Conservation (phyloP, 768 basidiomycete genomes). For the Lyophyllum atratum region DNA sequence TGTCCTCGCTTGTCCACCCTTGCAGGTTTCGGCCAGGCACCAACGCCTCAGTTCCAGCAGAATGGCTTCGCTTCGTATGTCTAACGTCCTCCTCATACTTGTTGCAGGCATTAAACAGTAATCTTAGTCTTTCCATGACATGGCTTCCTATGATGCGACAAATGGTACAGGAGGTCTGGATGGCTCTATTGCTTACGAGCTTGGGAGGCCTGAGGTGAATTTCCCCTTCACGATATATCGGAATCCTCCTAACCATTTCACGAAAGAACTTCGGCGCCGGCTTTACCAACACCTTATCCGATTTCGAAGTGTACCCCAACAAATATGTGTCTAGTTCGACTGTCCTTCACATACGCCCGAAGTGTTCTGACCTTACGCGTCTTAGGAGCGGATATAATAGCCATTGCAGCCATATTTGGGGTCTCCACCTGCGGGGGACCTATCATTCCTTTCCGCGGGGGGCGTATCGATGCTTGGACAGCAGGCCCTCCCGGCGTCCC, state of each 20-base stretch:
- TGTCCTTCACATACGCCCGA: not conserved
- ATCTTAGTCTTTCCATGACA: slow-evolving; percentile 50
- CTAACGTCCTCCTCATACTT: not conserved
- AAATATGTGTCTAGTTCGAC: slow-evolving; percentile 45
- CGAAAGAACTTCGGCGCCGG: slow-evolving; percentile 49
- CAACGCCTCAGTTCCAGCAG: slow-evolving; percentile 36
- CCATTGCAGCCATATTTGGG: slow-evolving; percentile 37
- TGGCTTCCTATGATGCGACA: slow-evolving; percentile 46
- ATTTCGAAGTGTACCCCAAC: slow-evolving; percentile 43
- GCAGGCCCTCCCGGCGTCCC: slow-evolving; percentile 45
- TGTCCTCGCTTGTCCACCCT: slow-evolving; percentile 29
- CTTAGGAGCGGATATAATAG: slow-evolving; percentile 47
- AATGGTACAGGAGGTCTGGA: slow-evolving; percentile 53
- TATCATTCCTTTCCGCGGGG: slow-evolving; percentile 40
- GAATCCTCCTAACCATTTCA: not conserved
- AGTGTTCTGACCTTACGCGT: not conserved
- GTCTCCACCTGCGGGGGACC: slow-evolving; percentile 50
- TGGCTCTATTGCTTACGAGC: slow-evolving; percentile 50
- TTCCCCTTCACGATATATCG: not conserved
- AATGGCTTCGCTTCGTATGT: slow-evolving; percentile 42
- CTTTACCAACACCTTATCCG: slow-evolving; percentile 42
- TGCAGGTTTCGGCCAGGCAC: slow-evolving; percentile 28
- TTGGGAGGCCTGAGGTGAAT: slow-evolving; percentile 40
- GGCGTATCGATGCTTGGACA: slow-evolving; percentile 39
- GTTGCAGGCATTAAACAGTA: not conserved